Base-by-base conservation (phyloP, 192 early-diverging fungal species). In the Mortierella hygrophila region DNA sequence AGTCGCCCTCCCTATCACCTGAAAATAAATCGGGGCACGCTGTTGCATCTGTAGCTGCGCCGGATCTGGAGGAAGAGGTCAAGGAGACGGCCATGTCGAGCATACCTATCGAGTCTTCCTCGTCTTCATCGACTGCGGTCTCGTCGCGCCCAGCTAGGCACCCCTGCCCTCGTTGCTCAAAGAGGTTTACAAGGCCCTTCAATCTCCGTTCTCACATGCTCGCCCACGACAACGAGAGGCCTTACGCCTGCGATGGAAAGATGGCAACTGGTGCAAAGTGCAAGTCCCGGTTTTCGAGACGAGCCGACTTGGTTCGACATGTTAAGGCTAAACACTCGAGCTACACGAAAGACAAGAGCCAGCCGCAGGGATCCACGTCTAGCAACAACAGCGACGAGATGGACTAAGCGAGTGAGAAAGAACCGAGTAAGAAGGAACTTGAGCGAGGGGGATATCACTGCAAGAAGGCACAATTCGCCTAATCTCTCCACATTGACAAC, bases 191-290 rank as follows among this genome's bases (percentile, higher is more conserved):
- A 16, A 60, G 82, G 6, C 82, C 76, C 3, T 83, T 83, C 77
- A 83, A 83, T 23, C 60, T 83, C 0, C 82, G 82, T 15, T 78
- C 76, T 20, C 82, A 83, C 38, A 72, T 78, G 38, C 68, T 78
- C 10, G 68, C 63, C 1, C 82, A 83, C 42, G 65, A 71, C 38
- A 52, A 72, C 11, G 75, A 37, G 42, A 68, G 32, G 41, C 82
- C 82, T 4, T 78, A 75, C 71, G 65, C 38, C 8, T 83, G 82
- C 35, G 44, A 73, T 26, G n/a, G 32, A 15, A 35, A 69, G 2
- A 6, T 57, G 21, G 20, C 13, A 46, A 37, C 32, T 3, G 74
- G 74, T 37, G 52, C 74, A 65, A 65, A 65, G 6, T 83, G 82
- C 40, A 38, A 40, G 21, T 18, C 38, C 3, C n/a, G 37, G 29